Evolutionary conservation across 176 grass and related monocot genomes (phyloP).

Genomic region (Poa pratensis): DNA sequence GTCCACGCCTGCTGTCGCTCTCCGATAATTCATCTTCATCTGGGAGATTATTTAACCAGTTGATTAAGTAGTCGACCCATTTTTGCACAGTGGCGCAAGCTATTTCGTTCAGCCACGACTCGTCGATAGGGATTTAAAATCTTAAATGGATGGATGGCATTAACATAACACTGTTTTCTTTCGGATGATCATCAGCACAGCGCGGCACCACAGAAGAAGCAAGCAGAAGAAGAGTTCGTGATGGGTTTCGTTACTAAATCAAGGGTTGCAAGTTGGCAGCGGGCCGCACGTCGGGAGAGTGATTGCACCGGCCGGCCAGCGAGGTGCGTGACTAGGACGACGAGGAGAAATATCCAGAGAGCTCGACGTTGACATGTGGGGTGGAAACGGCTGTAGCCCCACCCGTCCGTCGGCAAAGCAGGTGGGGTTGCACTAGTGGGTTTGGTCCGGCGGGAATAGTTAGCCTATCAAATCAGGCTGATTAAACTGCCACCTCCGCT

Average conservation of each 20-base stretch:
- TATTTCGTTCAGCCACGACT: conserved; percentile 12
- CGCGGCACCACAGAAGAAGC: no score
- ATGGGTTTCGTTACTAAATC: not conserved
- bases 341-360: not conserved
- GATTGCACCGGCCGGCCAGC: conserved; percentile 2
- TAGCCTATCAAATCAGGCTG: not conserved
- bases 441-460: conserved; percentile 18
- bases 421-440: not conserved
- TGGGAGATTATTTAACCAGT: not conserved
- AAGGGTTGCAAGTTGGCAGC: not conserved
- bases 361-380: conserved; percentile 44
- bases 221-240: not conserved
- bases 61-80: not conserved
- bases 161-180: not conserved
- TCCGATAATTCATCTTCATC: not conserved
- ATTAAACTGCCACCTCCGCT: not conserved
- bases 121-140: not conserved
- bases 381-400: not conserved
- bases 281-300: not conserved
- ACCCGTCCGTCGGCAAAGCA: not conserved
- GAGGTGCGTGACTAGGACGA: conserved; percentile 26
- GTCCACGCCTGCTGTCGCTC: not conserved
- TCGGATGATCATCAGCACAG: not conserved
- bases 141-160: not conserved
- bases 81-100: not conserved